These are phyloP conservation scores for Tricholoma furcatifolium DNA, from an alignment of 768 basidiomycete genomes.

Conservation along the genomic window DNA sequence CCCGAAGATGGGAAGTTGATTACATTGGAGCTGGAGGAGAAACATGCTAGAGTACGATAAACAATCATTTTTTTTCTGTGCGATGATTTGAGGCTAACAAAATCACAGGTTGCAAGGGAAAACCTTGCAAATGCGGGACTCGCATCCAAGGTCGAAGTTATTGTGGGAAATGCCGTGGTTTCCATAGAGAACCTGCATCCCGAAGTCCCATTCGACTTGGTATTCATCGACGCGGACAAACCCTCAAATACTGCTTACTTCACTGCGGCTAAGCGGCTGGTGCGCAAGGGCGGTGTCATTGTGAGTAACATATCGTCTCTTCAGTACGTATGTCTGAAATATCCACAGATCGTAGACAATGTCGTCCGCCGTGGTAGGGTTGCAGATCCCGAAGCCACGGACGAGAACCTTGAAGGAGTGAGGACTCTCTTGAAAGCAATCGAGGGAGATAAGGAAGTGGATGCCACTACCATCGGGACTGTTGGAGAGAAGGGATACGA, in stretches of 20 bases:
- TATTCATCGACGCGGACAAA: conserved; percentile 77
- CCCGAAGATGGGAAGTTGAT: conserved; percentile 49
- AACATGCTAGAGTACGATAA: conserved; percentile 41
- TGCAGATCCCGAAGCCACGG: conserved; percentile 34
- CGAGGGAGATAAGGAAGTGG: conserved; percentile 48
- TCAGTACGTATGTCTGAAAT: neutral
- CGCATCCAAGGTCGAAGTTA: conserved; percentile 43
- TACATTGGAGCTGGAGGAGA: conserved; percentile 45
- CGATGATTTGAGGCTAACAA: neutral
- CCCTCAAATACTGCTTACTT: conserved; percentile 53
- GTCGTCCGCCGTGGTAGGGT: conserved; percentile 52
- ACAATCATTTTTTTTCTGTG: neutral
- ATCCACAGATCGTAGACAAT: conserved; percentile 56
- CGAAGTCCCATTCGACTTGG: conserved; percentile 56
- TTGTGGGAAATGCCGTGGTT: conserved; percentile 52
- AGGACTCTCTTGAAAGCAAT: conserved; percentile 43
- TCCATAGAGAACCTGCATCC: conserved; percentile 47
- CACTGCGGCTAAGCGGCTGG: conserved; percentile 57
- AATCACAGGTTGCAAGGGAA: conserved; percentile 49
- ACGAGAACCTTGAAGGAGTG: conserved; percentile 42
- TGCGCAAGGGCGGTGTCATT: conserved; percentile 60
- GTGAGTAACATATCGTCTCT: conserved; percentile 30
- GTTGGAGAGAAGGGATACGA: conserved; percentile 54
- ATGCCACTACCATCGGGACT: conserved; percentile 48
- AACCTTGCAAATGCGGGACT: conserved; percentile 59